A percentile compares a stretch with the other conserved stretches of the same genome.
These are phyloP conservation scores for Ophiostoma ulmi DNA, from an alignment of 2,329 filamentous ascomycete species.

Conservation along the genomic window DNA sequence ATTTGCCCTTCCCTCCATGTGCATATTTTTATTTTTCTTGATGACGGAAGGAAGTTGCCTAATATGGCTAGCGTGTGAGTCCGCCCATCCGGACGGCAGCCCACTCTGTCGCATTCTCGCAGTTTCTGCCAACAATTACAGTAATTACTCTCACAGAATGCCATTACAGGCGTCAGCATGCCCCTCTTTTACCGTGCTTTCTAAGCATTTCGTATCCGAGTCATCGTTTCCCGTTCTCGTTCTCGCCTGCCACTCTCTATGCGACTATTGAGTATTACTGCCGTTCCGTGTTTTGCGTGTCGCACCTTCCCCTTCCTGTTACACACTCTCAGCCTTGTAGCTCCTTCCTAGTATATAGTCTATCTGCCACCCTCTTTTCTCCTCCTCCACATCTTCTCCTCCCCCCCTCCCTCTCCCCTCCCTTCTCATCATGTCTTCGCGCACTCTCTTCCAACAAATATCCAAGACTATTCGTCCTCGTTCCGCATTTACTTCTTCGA, in stretches of 20 bases:
- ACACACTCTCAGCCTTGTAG: slow-evolving; percentile 8
- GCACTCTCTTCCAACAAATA: neutral
- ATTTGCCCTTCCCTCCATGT: neutral
- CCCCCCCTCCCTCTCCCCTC: too few species aligned
- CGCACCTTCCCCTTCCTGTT: slow-evolving; percentile 11
- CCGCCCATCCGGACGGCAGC: neutral
- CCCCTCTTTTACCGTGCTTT: neutral
- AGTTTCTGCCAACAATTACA: slow-evolving; percentile 5
- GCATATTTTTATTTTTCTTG: neutral
- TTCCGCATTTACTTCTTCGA: neutral
- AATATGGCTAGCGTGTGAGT: neutral
- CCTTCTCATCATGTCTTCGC: neutral
- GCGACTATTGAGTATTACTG: neutral
- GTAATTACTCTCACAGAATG: neutral
- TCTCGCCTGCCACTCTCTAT: neutral
- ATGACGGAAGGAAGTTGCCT: slow-evolving; percentile 4
- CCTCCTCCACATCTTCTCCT: neutral
- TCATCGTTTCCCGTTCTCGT: neutral
- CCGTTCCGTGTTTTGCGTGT: slow-evolving; percentile 1
- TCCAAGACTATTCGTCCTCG: neutral
- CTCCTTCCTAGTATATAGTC: slow-evolving; percentile 3
- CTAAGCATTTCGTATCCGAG: neutral
- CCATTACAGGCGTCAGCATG: neutral
- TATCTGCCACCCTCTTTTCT: neutral
- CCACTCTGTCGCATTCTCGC: neutral